These are phyloP conservation scores for Solioccasus polychromus DNA, from an alignment of 768 basidiomycete species.

Conservation along the genomic window DNA sequence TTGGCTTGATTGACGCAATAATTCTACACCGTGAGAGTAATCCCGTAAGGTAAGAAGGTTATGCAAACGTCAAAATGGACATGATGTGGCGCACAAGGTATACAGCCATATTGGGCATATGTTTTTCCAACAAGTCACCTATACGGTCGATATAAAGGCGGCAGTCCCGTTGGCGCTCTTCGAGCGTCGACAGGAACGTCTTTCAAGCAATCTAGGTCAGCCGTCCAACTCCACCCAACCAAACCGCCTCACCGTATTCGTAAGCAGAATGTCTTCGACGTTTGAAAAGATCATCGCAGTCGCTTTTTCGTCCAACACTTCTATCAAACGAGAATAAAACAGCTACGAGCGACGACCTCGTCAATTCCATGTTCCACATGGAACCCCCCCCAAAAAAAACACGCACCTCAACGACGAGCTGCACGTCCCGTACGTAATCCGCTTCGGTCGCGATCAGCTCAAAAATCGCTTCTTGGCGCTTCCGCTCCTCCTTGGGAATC, in stretches of 20 bases:
- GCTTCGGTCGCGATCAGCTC: conserved; percentile 91
- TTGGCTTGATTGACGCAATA: conserved; percentile 89
- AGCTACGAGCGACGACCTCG: conserved; percentile 42
- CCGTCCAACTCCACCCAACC: background rate
- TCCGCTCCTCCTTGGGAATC: conserved; percentile 74
- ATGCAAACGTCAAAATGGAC: background rate
- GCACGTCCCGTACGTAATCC: conserved; percentile 87
- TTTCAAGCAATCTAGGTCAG: conserved; percentile 22
- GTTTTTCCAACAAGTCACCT: conserved; percentile 75
- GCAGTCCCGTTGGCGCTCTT: conserved; percentile 88
- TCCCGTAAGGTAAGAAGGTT: background rate
- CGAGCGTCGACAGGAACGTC: conserved; percentile 84
- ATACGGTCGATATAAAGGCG: conserved; percentile 88
- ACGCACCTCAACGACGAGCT: conserved; percentile 84
- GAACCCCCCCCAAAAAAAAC: conserved; percentile 1
- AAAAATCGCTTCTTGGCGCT: conserved; percentile 93
- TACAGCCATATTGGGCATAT: conserved; percentile 74
- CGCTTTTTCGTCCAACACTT: conserved; percentile 70
- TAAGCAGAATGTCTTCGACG: conserved; percentile 86
- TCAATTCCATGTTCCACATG: background rate
- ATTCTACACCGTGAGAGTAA: conserved; percentile 43
- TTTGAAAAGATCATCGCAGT: conserved; percentile 87
- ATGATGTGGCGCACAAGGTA: conserved; percentile 59
- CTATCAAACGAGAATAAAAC: conserved; percentile 80
- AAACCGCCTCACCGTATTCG: conserved; percentile 69